Base-by-base conservation (phyloP, 164 flowering plant genomes). In the Akebia trifoliata region DNA sequence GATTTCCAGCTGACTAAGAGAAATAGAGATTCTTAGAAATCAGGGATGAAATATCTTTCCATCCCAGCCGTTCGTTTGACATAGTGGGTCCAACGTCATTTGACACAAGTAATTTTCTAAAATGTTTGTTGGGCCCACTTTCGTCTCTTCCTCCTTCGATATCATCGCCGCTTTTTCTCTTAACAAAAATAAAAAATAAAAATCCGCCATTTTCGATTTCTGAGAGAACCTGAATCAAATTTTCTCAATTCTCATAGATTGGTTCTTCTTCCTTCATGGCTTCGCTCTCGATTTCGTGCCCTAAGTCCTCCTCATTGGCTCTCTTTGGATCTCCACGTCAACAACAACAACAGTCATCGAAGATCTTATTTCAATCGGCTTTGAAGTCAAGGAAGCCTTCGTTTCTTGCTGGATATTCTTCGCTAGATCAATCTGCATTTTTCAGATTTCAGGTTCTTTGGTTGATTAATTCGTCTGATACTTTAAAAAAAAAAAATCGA, bases 251-350 rank as follows among this genome's bases (percentile, higher is more conserved):
- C 2, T 44, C n/a, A n/a, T 45, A 20, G 14, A 30, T 44, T 15
- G 38, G 10, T 42, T 29, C 1, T 26, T 30, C 11, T 7, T 1
- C 1, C 11, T 18, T 34, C 7, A 66, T 67, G 74, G 64, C 68
- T 36, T 53, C 70, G 3, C 62, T 71, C 50, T 61, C 63, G n/a
- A 66, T 65, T 45, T 49, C 66, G 40, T 52, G 54, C 37, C 54
- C 56, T 35, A 34, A 34, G 39, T 52, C 40, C 2, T 34, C 39
- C 1, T 28, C 42, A 17, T 36, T 52, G 22, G 26, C 39, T 52
- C 24, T 34, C 26, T 35, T 35, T 11, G 21, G 20, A 18, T 51
- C 56, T n/a, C 10, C 25, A 43, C 39, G 21, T 8, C 52, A 26
- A 28, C 26, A 50, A 18, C 61, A 29, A 22, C 60, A 32, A 4